These are phyloP conservation scores for Candida khao-thaluensis DNA, from an alignment of 805 yeast species.

Conservation along the genomic window DNA sequence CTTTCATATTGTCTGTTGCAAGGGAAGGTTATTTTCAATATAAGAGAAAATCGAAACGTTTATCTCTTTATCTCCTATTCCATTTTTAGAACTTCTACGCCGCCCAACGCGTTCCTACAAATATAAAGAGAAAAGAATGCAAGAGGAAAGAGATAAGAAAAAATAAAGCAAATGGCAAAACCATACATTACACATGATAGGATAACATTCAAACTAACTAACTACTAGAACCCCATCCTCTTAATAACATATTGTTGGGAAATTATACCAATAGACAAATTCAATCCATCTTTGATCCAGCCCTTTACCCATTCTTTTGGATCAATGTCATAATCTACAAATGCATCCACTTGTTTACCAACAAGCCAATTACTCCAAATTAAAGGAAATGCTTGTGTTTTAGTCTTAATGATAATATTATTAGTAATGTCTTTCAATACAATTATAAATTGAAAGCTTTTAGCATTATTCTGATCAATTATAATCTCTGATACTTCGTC, in stretches of 20 bases:
- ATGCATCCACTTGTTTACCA: slow-evolving; percentile 30
- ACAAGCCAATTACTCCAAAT: slow-evolving; percentile 95
- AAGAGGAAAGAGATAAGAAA: too few species aligned
- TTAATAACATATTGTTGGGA: slow-evolving; percentile 90
- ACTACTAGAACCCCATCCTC: slow-evolving; percentile 82
- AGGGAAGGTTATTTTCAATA: too few species aligned
- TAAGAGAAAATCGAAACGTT: too few species aligned
- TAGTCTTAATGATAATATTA: slow-evolving; percentile 66
- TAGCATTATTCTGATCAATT: slow-evolving; percentile 47
- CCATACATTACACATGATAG: too few species aligned
- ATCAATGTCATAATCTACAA: slow-evolving; percentile 30
- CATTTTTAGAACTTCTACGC: too few species aligned
- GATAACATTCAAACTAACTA: too few species aligned
- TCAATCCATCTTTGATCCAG: slow-evolving; percentile 59
- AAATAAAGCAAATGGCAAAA: too few species aligned
- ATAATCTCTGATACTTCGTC: slow-evolving; percentile 22
- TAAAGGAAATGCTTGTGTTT: slow-evolving; percentile 86
- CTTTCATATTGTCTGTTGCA: too few species aligned
- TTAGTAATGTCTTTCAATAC: slow-evolving; percentile 78
- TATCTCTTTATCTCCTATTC: too few species aligned
- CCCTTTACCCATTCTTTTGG: slow-evolving; percentile 45
- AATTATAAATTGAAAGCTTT: slow-evolving; percentile 72
- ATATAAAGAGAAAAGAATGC: too few species aligned
- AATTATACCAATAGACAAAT: slow-evolving; percentile 75
- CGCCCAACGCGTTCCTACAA: too few species aligned